Evolutionary conservation across 352 stramenopile species (phyloP).

Genomic region (Globisporangium lucens): DNA sequence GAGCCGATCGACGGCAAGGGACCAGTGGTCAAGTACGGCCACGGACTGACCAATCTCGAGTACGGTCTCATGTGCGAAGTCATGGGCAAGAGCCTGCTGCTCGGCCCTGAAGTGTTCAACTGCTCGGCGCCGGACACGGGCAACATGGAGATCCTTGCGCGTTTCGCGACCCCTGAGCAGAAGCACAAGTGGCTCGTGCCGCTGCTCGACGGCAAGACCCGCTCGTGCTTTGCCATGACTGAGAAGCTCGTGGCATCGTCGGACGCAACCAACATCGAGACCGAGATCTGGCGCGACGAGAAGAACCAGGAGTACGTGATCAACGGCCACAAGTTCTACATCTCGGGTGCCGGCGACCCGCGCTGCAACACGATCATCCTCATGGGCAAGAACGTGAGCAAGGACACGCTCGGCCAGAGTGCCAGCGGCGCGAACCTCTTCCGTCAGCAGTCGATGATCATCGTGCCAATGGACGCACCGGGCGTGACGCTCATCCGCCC

Average conservation of each 20-base stretch:
- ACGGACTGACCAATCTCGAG: slow-evolving; percentile 86
- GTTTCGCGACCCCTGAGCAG: slow-evolving; percentile 90
- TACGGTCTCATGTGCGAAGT: slow-evolving; percentile 96
- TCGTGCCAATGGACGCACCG: slow-evolving; percentile 90
- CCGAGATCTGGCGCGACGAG: slow-evolving; percentile 67
- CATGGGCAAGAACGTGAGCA: slow-evolving; percentile 68
- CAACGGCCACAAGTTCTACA: slow-evolving; percentile 96
- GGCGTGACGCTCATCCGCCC: slow-evolving; percentile 90
- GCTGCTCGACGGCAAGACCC: slow-evolving; percentile 91
- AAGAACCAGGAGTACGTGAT: slow-evolving; percentile 87
- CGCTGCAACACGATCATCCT: slow-evolving; percentile 90
- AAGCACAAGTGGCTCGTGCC: slow-evolving; percentile 92
- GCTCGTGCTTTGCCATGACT: slow-evolving; percentile 97
- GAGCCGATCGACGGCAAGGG: slow-evolving; percentile 40
- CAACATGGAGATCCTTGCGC: slow-evolving; percentile 98
- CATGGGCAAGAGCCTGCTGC: slow-evolving; percentile 89
- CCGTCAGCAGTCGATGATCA: slow-evolving; percentile 85
- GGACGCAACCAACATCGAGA: slow-evolving; percentile 96
- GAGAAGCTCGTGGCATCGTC: slow-evolving; percentile 94
- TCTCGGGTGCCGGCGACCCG: slow-evolving; percentile 94
- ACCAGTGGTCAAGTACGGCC: slow-evolving; percentile 55
- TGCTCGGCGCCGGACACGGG: slow-evolving; percentile 96
- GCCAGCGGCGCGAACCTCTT: slow-evolving; percentile 31
- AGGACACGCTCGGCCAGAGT: slow-evolving; percentile 8
- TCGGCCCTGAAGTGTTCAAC: slow-evolving; percentile 96